Evolutionary conservation across 306 rosid genomes (phyloP).

Genomic region (Oemleria cerasiformis): DNA sequence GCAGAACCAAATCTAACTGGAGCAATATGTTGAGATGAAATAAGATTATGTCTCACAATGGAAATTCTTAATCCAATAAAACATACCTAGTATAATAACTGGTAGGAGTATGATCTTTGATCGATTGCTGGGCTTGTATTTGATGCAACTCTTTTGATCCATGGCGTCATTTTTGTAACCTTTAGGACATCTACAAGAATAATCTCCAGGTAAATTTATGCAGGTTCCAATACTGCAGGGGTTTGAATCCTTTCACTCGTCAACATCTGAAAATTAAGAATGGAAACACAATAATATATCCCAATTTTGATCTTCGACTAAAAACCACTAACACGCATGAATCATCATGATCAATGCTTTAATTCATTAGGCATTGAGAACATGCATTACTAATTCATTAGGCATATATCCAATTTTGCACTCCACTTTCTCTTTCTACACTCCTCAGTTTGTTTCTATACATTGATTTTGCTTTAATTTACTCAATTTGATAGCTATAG

Average conservation of each 20-base stretch:
- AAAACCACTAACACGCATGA: background rate
- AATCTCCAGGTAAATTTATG: background rate
- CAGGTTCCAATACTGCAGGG: background rate
- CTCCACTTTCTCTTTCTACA: too few species aligned
- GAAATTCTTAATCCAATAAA: background rate
- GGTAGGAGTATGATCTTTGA: background rate
- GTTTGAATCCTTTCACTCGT: constrained; percentile 8
- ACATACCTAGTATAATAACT: background rate
- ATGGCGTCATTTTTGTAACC: background rate
- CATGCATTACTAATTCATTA: too few species aligned
- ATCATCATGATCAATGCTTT: too few species aligned
- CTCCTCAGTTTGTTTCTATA: too few species aligned
- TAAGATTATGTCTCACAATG: too few species aligned
- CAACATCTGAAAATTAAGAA: constrained; percentile 10
- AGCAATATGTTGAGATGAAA: too few species aligned
- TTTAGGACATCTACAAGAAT: background rate
- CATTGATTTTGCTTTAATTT: too few species aligned
- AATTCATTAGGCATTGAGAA: too few species aligned
- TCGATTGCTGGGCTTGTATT: background rate
- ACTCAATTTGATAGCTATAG: too few species aligned
- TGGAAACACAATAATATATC: background rate
- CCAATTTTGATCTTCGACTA: background rate
- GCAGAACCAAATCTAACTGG: background rate
- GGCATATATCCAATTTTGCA: background rate
- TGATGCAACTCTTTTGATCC: background rate